These are phyloP conservation scores for Blastocystis sp. DNA, from an alignment of 352 stramenopile species.

Conservation along the genomic window DNA sequence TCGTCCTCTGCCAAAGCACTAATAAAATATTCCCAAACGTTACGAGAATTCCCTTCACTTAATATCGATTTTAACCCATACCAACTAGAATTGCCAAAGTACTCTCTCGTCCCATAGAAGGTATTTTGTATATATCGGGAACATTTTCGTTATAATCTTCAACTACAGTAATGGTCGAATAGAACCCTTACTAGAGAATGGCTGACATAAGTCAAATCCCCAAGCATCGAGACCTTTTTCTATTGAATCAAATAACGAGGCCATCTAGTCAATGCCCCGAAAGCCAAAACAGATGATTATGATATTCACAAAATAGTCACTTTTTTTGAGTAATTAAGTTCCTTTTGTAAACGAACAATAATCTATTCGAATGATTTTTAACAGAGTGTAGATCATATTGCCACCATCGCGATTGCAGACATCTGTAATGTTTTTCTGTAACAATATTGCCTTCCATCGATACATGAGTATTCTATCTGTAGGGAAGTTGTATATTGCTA, in stretches of 20 bases:
- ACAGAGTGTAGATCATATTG: no score
- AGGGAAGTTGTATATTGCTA: no score
- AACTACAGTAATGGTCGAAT: not conserved
- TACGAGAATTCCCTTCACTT: conserved; percentile 26
- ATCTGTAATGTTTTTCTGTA: no score
- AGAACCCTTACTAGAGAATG: not conserved
- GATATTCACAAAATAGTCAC: not conserved
- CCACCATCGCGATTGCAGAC: no score
- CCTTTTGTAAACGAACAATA: no score
- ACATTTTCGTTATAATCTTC: conserved; percentile 53
- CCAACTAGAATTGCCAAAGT: conserved; percentile 30
- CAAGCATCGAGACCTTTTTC: conserved; percentile 33
- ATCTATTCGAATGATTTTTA: no score
- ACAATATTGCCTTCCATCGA: no score
- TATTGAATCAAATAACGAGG: conserved; percentile 43
- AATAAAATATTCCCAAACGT: conserved; percentile 50
- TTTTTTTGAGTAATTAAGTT: no score
- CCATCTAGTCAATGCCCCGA: not conserved
- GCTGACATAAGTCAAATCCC: conserved; percentile 49
- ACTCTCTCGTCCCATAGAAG: conserved; percentile 20
- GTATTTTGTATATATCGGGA: conserved; percentile 32
- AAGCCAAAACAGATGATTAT: not conserved
- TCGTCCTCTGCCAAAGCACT: not conserved
- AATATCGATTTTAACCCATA: not conserved
- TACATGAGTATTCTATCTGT: no score